A percentile compares a stretch with the other conserved stretches of the same genome.
Conservation (phyloP, 805 yeast genomes). For the Ogataea allantospora region DNA sequence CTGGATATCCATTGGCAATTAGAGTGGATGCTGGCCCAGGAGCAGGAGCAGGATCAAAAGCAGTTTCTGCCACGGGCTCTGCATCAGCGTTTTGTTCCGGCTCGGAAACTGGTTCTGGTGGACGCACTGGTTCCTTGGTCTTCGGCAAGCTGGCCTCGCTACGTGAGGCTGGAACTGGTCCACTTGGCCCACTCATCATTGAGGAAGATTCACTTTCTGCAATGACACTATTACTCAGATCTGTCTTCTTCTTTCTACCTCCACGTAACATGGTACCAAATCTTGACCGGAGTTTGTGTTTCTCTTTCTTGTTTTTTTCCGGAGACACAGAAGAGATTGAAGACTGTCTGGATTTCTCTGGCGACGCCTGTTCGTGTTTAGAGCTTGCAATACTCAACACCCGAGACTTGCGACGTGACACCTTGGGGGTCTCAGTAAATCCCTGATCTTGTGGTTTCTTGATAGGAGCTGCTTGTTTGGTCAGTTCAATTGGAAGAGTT, state of each 20-base stretch:
- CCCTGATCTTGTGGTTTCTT: constrained; percentile 14
- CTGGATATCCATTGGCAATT: constrained; percentile 20
- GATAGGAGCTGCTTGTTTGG: constrained; percentile 14
- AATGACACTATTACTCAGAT: constrained; percentile 23
- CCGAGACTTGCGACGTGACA: constrained; percentile 12
- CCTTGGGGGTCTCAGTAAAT: constrained; percentile 21
- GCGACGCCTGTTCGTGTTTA: constrained; percentile 9
- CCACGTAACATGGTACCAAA: constrained; percentile 68
- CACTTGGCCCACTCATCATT: constrained; percentile 18
- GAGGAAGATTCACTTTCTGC: constrained; percentile 35
- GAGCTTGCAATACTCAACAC: constrained; percentile 12
- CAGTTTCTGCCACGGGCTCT: neutral
- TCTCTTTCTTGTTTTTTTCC: constrained; percentile 28
- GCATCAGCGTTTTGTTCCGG: neutral
- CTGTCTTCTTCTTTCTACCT: constrained; percentile 48
- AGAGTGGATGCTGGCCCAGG: constrained; percentile 1
- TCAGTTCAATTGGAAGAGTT: constrained; percentile 28
- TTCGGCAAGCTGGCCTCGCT: constrained; percentile 1
- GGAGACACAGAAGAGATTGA: constrained; percentile 16
- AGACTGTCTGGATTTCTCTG: constrained; percentile 17
- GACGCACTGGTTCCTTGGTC: neutral
- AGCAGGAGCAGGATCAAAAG: constrained; percentile 1
- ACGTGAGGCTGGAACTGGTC: neutral
- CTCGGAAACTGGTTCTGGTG: neutral
- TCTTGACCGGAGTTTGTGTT: constrained; percentile 53